Base-by-base conservation (phyloP, 768 basidiomycete species). In the Tylopilus balloui region DNA sequence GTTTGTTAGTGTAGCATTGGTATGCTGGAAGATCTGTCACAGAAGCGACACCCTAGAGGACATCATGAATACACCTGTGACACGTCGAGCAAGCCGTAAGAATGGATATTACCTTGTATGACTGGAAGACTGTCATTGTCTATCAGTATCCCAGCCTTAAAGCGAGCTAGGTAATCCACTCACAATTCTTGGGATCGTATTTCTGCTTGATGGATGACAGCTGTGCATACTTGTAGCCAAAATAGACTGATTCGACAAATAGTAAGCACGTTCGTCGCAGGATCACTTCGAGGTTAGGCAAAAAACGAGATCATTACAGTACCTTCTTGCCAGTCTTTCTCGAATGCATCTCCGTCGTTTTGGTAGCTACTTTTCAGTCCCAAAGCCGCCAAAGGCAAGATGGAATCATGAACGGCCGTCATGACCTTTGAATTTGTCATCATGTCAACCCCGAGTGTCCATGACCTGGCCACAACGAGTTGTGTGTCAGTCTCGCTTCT, bases 341-440 rank as follows among this genome's bases (percentile, higher is more conserved):
- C 61, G 31, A 51, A 62, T 4, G 48, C 23, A 17, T 47, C 47
- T 2, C 42, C 62, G 42, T 62, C 62, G 25, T 59, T 62, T 20
- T 61, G 60, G 52, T 63, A 63, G 32, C 59, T 62, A 12, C 54
- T 38, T 25, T 13, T 52, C 24, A 59, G 35, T 14, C 56, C 62
- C 9, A 64, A 24, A 1, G 51, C 47, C 7, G 45, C 37, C 41
- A 64, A 19, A 0, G 59, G 56, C 13, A 27, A 14, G 29, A 55
- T 45, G 1, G 62, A 48, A 17, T 42, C 12, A 2, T 47, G 45
- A 21, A 59, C 20, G 24, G 54, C 50, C 8, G 36, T 34, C 19
- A 31, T 43, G 42, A 57, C 19, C 31, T 34, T 29, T 8, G 42
- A 20, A 8, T 28, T 50, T 6, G 31, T 53, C 25, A 15, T n/a